Conservation (phyloP, 2,329 filamentous ascomycete species). For the Cordyceps tenuipes region DNA sequence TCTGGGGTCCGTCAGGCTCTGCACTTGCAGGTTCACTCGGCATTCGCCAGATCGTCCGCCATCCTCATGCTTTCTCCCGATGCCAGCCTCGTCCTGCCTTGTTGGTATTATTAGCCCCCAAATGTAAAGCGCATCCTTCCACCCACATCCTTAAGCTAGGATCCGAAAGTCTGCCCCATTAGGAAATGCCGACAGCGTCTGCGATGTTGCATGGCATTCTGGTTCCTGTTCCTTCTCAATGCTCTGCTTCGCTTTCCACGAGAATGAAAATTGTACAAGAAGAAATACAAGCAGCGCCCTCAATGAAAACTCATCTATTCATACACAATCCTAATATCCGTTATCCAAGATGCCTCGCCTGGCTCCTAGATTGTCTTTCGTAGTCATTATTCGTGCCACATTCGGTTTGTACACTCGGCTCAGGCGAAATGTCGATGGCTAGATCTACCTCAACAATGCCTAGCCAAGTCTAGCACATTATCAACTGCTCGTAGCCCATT, state of each 20-base stretch:
- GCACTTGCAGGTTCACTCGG: background rate
- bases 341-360: background rate
- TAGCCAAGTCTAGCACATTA: background rate
- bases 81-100: background rate
- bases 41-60: background rate
- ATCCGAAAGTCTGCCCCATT: background rate
- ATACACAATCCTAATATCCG: background rate
- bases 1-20: background rate
- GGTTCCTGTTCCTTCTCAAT: background rate
- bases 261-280: background rate
- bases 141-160: background rate
- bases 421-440: background rate
- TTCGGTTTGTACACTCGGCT: background rate
- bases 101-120: background rate
- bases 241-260: background rate
- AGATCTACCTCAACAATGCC: background rate
- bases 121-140: constrained; percentile 4
- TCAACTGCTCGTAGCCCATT: background rate
- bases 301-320: background rate
- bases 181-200: background rate
- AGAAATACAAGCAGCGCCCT: background rate
- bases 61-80: background rate
- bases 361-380: background rate
- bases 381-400: background rate
- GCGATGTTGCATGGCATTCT: background rate